Evolutionary conservation across 2,329 filamentous ascomycete genomes (phyloP).

Genomic region (Pyrenochaeta sp.): DNA sequence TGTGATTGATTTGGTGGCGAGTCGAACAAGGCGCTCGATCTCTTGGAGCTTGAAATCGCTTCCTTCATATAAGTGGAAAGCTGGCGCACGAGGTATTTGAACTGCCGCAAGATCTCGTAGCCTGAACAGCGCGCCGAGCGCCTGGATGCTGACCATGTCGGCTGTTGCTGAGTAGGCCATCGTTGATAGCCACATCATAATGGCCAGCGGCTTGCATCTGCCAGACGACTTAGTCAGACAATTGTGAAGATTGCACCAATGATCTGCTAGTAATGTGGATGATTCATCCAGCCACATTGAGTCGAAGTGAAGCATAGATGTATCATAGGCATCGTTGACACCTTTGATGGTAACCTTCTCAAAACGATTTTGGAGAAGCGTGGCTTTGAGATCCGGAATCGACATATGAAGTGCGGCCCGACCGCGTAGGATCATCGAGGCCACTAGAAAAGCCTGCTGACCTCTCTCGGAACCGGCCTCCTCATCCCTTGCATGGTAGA

Average conservation of each 20-base stretch:
- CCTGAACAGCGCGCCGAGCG: conserved; percentile 30
- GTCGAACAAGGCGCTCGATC: conserved; percentile 1
- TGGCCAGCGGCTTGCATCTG: conserved; percentile 23
- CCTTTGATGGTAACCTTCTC: conserved; percentile 7
- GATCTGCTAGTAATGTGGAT: conserved; percentile 9
- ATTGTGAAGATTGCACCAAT: conserved; percentile 37
- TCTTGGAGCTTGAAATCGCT: neutral
- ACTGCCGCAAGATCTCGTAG: conserved; percentile 12
- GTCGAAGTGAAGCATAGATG: conserved; percentile 25
- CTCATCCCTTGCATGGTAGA: conserved; percentile 31
- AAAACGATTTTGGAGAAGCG: conserved; percentile 18
- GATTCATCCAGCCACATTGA: conserved; percentile 29
- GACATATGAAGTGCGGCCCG: conserved; percentile 13
- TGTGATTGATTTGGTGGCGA: conserved; percentile 8
- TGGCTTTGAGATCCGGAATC: conserved; percentile 9
- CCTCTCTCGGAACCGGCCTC: conserved; percentile 12
- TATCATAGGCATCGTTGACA: neutral
- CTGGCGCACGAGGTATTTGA: conserved; percentile 9
- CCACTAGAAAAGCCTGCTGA: conserved; percentile 17
- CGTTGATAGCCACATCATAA: conserved; percentile 38
- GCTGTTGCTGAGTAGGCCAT: conserved; percentile 30
- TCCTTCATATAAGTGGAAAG: conserved; percentile 21
- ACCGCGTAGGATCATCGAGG: conserved; percentile 27
- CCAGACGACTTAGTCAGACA: conserved; percentile 4
- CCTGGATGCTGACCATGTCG: conserved; percentile 34